Conservation (phyloP, 371 early-diverging fungal species). For the Apophysomyces ossiformis region DNA sequence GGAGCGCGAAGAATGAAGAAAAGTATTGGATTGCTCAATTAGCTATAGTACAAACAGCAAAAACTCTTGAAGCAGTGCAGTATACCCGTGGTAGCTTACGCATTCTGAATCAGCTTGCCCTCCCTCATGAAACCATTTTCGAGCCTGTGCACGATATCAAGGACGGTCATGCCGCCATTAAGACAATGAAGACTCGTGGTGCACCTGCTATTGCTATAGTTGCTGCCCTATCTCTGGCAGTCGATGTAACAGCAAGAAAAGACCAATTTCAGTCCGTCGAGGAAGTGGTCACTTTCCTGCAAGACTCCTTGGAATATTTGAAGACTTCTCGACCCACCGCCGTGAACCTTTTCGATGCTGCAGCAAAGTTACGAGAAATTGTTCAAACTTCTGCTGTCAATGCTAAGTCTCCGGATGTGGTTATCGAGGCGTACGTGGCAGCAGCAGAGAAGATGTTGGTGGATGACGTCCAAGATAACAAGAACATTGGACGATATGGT, state of each 20-base stretch:
- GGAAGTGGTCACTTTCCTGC: constrained; percentile 60
- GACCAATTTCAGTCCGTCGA: constrained; percentile 45
- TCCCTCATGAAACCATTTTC: constrained; percentile 88
- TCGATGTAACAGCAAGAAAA: constrained; percentile 67
- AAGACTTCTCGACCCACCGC: constrained; percentile 95
- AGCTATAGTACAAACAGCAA: constrained; percentile 13
- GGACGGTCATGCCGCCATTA: constrained; percentile 89
- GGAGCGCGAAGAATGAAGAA: neutral
- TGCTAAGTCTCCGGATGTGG: constrained; percentile 31
- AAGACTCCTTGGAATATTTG: constrained; percentile 73
- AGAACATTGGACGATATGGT: constrained; percentile 85
- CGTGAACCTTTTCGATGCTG: constrained; percentile 95
- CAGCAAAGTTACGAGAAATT: constrained; percentile 64
- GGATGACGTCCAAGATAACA: constrained; percentile 87
- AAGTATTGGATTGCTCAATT: neutral
- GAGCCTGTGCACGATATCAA: constrained; percentile 66
- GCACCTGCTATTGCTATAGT: constrained; percentile 98
- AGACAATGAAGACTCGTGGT: constrained; percentile 92
- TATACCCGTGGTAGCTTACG: constrained; percentile 70
- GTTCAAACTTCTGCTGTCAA: constrained; percentile 32
- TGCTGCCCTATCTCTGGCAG: constrained; percentile 89
- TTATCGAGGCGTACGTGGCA: constrained; percentile 67
- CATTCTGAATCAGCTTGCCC: constrained; percentile 91
- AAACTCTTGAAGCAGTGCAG: constrained; percentile 78
- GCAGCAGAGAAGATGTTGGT: constrained; percentile 87